Percentiles rank a stretch among this genome's conserved stretches.
Conservation (phyloP, 2,329 filamentous ascomycete species). For the Arthrinium phaeospermum region DNA sequence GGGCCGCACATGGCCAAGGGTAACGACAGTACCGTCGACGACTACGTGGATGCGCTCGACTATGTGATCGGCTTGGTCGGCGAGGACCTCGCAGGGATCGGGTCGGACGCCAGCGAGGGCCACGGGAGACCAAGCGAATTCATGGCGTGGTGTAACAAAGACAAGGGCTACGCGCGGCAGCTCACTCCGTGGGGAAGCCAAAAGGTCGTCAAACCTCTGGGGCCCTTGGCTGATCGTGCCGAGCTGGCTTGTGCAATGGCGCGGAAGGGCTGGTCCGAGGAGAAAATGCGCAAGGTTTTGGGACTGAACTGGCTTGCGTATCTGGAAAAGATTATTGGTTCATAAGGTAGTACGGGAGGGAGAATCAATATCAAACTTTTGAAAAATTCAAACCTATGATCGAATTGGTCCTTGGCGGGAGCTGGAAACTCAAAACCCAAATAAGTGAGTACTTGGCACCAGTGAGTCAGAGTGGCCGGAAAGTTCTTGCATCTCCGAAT, state of each 20-base stretch:
- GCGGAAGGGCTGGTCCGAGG: slow-evolving; percentile 43
- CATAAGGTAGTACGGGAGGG: neutral
- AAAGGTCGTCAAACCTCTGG: slow-evolving; percentile 47
- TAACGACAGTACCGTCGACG: slow-evolving; percentile 48
- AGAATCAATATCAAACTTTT: neutral
- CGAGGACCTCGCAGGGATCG: slow-evolving; percentile 44
- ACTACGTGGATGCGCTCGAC: slow-evolving; percentile 47
- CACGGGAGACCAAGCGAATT: slow-evolving; percentile 46
- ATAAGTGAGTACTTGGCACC: no score
- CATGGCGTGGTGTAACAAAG: slow-evolving; percentile 47
- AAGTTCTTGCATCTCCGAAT: no score
- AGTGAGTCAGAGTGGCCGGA: no score
- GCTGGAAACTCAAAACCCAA: no score
- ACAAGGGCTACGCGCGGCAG: slow-evolving; percentile 45
- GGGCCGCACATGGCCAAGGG: slow-evolving; percentile 46
- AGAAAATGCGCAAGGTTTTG: slow-evolving; percentile 45
- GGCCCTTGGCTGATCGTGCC: slow-evolving; percentile 40
- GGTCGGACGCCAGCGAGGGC: slow-evolving; percentile 46
- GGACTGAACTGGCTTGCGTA: slow-evolving; percentile 47
- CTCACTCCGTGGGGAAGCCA: slow-evolving; percentile 47
- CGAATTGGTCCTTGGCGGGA: no score
- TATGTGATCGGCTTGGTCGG: slow-evolving; percentile 44
- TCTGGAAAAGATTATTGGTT: slow-evolving; percentile 41
- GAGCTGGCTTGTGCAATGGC: slow-evolving; percentile 45
- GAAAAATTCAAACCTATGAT: neutral